A percentile compares a stretch with the other conserved stretches of the same genome.
phyloP scores from a whole-genome alignment of 148 eudicot genomes.

The Persicaria maculosa region DNA sequence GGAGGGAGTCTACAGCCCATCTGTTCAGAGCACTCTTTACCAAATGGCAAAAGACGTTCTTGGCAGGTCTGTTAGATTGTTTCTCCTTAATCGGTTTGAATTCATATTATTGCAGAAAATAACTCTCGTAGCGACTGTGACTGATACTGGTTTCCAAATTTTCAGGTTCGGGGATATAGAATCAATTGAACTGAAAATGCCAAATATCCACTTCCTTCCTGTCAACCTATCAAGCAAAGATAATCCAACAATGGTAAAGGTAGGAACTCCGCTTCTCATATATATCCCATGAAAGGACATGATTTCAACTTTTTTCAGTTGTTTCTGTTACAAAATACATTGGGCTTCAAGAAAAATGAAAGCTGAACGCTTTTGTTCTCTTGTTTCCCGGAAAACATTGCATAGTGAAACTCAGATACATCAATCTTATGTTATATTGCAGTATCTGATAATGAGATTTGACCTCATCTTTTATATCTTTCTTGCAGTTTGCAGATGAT shows the following conservation, averaged over 20 bases:
- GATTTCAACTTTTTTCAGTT: too few species aligned
- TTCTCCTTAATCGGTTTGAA: slow-evolving; percentile 6
- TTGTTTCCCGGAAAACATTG: too few species aligned
- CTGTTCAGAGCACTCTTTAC: slow-evolving; percentile 93
- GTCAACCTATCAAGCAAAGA: slow-evolving; percentile 69
- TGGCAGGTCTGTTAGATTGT: slow-evolving; percentile 37
- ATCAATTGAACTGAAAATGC: slow-evolving; percentile 82
- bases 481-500: slow-evolving; percentile 76
- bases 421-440: too few species aligned
- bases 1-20: slow-evolving; percentile 89
- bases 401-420: too few species aligned
- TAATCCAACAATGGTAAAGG: slow-evolving; percentile 80
- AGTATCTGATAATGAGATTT: neutral
- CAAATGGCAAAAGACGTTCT: slow-evolving; percentile 83
- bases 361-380: too few species aligned
- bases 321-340: too few species aligned
- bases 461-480: neutral
- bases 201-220: slow-evolving; percentile 87
- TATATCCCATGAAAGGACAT: too few species aligned
- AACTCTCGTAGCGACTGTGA: neutral
- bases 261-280: slow-evolving; percentile 14
- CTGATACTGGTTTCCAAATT: slow-evolving; percentile 9
- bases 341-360: too few species aligned
- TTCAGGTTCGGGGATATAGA: slow-evolving; percentile 66
- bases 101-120: neutral